Evolutionary conservation across 2,329 filamentous ascomycete species (phyloP).

Genomic region (Trichothecium roseum): DNA sequence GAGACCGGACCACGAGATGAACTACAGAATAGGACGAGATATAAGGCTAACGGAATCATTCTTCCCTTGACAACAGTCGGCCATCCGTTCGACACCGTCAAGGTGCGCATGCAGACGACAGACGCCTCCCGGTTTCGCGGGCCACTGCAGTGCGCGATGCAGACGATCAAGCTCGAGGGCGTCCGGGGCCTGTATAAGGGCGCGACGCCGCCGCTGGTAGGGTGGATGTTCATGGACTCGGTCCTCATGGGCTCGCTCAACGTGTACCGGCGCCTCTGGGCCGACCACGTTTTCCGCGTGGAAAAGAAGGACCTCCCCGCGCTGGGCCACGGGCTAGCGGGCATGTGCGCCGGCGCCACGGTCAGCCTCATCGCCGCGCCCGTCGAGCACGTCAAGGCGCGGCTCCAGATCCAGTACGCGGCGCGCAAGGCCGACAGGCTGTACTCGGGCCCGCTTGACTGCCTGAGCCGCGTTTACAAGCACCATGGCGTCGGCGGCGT

Average conservation of each 20-base stretch:
- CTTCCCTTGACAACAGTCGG: slow-evolving; percentile 37
- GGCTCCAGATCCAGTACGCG: slow-evolving; percentile 88
- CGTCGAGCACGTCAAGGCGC: slow-evolving; percentile 89
- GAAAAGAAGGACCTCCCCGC: slow-evolving; percentile 48
- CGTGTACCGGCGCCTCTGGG: slow-evolving; percentile 75
- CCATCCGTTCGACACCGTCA: slow-evolving; percentile 87
- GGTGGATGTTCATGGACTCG: slow-evolving; percentile 98
- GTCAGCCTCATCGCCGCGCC: slow-evolving; percentile 90
- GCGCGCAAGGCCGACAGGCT: slow-evolving; percentile 65
- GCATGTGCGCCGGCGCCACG: slow-evolving; percentile 76
- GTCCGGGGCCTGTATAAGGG: slow-evolving; percentile 85
- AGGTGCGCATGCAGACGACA: slow-evolving; percentile 89
- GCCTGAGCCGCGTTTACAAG: slow-evolving; percentile 57
- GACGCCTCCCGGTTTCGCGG: slow-evolving; percentile 68
- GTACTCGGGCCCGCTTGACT: slow-evolving; percentile 84
- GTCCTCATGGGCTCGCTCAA: slow-evolving; percentile 87
- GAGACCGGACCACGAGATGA: too few species aligned
- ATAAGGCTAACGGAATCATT: too few species aligned
- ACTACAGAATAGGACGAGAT: too few species aligned
- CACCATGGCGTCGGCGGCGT: slow-evolving; percentile 68
- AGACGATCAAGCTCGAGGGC: slow-evolving; percentile 81
- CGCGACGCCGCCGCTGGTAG: slow-evolving; percentile 79
- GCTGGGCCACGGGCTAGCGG: slow-evolving; percentile 78
- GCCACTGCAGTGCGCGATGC: slow-evolving; percentile 72
- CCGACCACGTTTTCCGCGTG: slow-evolving; percentile 66